Conservation (phyloP, 2,329 filamentous ascomycete genomes). For the Penicillium sclerotiorum region DNA sequence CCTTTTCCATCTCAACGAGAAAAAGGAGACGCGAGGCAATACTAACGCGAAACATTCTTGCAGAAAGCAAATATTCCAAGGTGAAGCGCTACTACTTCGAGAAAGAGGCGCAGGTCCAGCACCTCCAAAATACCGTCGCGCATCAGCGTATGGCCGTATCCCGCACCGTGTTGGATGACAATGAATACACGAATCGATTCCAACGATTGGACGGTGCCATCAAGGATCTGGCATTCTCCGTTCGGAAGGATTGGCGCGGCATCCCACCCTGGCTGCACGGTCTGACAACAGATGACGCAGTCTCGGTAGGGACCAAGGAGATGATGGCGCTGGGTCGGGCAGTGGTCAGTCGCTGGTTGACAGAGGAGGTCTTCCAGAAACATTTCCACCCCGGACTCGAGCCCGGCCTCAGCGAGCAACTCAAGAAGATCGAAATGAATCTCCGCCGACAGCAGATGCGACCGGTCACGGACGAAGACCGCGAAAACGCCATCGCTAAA, state of each 20-base stretch:
- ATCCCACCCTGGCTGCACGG: slow-evolving; percentile 79
- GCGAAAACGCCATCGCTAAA: slow-evolving; percentile 82
- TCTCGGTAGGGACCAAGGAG: slow-evolving; percentile 88
- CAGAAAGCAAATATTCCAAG: slow-evolving; percentile 92
- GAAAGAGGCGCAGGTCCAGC: slow-evolving; percentile 83
- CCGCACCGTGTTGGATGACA: slow-evolving; percentile 91
- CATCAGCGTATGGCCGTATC: slow-evolving; percentile 95
- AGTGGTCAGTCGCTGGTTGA: slow-evolving; percentile 84
- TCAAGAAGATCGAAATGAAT: slow-evolving; percentile 86
- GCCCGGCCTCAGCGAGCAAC: slow-evolving; percentile 69
- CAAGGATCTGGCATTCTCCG: slow-evolving; percentile 92
- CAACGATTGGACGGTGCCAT: slow-evolving; percentile 90
- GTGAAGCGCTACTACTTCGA: slow-evolving; percentile 98
- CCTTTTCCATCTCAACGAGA: neutral
- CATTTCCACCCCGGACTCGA: slow-evolving; percentile 93
- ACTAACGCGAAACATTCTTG: slow-evolving; percentile 9
- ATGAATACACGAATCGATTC: slow-evolving; percentile 87
- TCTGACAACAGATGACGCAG: slow-evolving; percentile 81
- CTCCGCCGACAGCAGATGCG: slow-evolving; percentile 75
- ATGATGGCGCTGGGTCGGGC: slow-evolving; percentile 96
- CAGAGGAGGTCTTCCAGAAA: slow-evolving; percentile 86
- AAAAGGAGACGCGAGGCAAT: neutral
- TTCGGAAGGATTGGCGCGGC: slow-evolving; percentile 87
- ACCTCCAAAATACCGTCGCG: slow-evolving; percentile 94
- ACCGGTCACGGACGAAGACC: slow-evolving; percentile 79